These are phyloP conservation scores for Microcyclosporella mali DNA, from an alignment of 2,329 filamentous ascomycete species.

Conservation along the genomic window DNA sequence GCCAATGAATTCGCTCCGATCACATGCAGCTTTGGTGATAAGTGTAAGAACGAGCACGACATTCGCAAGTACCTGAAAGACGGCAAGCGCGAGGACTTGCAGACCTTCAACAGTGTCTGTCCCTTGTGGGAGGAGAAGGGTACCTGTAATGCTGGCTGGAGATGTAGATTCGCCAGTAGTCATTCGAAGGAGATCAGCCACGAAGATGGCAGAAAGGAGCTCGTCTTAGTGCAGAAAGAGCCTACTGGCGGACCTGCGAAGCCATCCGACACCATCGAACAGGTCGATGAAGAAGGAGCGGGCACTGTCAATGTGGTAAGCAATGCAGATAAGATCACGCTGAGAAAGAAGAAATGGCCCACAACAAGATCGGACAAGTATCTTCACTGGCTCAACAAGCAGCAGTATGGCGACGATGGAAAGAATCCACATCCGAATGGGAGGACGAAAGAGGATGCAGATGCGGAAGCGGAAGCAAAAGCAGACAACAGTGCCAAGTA, in stretches of 20 bases:
- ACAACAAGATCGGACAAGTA: conserved; percentile 71
- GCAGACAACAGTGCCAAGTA: conserved; percentile 74
- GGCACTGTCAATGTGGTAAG: conserved; percentile 63
- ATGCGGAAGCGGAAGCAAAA: conserved; percentile 31
- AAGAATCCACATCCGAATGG: conserved; percentile 16
- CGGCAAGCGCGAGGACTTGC: conserved; percentile 73
- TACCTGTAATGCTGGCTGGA: conserved; percentile 80
- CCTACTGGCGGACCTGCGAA: conserved; percentile 23
- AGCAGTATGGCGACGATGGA: conserved; percentile 36
- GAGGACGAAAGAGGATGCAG: conserved; percentile 16
- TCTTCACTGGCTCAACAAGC: conserved; percentile 68
- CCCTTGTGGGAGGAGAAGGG: conserved; percentile 74
- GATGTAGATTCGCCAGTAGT: conserved; percentile 81
- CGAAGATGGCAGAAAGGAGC: conserved; percentile 74
- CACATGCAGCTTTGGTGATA: conserved; percentile 69
- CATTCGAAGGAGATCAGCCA: conserved; percentile 76
- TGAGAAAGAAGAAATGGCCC: conserved; percentile 65
- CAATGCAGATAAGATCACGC: conserved; percentile 62
- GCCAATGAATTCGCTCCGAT: conserved; percentile 73
- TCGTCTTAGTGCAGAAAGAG: conserved; percentile 60
- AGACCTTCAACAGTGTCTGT: conserved; percentile 69
- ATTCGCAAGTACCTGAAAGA: conserved; percentile 77
- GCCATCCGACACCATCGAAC: conserved; percentile 2
- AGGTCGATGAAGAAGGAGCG: conserved; percentile 32
- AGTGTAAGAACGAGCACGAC: conserved; percentile 77